Conservation (phyloP, 2,329 filamentous ascomycete genomes). For the Cyclaneusma minus region DNA sequence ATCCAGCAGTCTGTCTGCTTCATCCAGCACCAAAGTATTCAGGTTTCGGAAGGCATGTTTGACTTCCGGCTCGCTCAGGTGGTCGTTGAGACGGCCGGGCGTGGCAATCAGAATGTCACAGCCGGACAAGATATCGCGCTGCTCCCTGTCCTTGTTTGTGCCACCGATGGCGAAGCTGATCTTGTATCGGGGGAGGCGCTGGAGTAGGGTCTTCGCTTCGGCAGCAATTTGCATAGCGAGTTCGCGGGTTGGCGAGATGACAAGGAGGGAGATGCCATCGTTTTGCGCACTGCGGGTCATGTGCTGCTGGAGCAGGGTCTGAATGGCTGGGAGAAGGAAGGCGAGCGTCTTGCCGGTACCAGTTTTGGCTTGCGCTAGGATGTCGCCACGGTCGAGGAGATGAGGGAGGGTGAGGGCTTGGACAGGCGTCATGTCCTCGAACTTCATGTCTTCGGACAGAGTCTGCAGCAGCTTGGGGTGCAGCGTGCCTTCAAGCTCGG, state of each 20-base stretch:
- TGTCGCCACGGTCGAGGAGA: slow-evolving; percentile 53
- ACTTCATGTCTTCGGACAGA: slow-evolving; percentile 57
- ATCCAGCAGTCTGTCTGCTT: slow-evolving; percentile 97
- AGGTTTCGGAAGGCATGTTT: slow-evolving; percentile 36
- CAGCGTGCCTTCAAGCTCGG: slow-evolving; percentile 28
- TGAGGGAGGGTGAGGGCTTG: slow-evolving; percentile 72
- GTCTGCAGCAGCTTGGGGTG: slow-evolving; percentile 32
- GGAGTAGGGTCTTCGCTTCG: slow-evolving; percentile 42
- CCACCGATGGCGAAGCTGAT: slow-evolving; percentile 80
- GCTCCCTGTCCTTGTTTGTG: slow-evolving; percentile 57
- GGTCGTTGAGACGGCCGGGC: slow-evolving; percentile 73
- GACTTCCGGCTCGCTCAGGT: slow-evolving; percentile 41
- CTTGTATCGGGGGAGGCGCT: slow-evolving; percentile 20
- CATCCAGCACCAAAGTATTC: slow-evolving; percentile 86
- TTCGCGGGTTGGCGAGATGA: slow-evolving; percentile 69
- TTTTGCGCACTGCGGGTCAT: slow-evolving; percentile 21
- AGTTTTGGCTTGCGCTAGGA: slow-evolving; percentile 87
- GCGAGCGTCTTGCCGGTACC: slow-evolving; percentile 94
- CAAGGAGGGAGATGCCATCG: slow-evolving; percentile 49
- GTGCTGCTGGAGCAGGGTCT: slow-evolving; percentile 39
- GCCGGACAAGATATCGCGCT: slow-evolving; percentile 54
- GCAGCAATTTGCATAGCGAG: slow-evolving; percentile 66
- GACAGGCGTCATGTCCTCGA: slow-evolving; percentile 83
- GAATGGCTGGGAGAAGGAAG: slow-evolving; percentile 75
- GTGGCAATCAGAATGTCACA: slow-evolving; percentile 87